Evolutionary conservation across 164 flowering plant species (phyloP), one percentile per base, ranked within the genome.

Genomic region (Vitis riparia): DNA sequence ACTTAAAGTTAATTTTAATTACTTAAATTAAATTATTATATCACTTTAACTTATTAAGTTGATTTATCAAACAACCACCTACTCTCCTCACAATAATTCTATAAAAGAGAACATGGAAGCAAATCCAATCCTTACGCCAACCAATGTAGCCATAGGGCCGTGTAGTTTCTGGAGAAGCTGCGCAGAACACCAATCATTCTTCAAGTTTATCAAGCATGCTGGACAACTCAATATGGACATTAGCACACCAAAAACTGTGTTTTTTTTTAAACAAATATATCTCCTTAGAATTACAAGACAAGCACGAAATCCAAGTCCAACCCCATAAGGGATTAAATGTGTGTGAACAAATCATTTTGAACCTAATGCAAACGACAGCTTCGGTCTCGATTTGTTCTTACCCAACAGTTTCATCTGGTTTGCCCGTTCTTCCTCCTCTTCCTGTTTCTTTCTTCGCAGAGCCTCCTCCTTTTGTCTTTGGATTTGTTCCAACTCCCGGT

Each of bases 401-500:
- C 99, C 99, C 77, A 96, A 75, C 68, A 96, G 55, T 66, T 83
- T 85, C 89, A 87, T 88, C 76, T 91, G 98, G 67, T 90, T 90
- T 32, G 79, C 72, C 12, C 97, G 87, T 72, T 88, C 91, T 79
- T 92, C 97, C 72, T 96, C 98, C 77, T 93, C 98, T 78, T 91
- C 86, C 67, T 84, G 79, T 75, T 89, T 96, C 88, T 93, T 96
- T 80, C 91, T 83, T 55, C 88, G 69, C 91, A 89, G 52, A 5
- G 92, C 95, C 80, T 93, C 99, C 81, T 93, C 98, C 57, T 86
- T 92, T 71, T 89, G 90, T 67, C 94, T 84, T 71, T 96, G 98
- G 27, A 89, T 78, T 83, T 80, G 87, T 71, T 93, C 98, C 79
- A 92, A 69, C 64, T 93, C 95, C 59, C 89, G 68, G 58, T 87